Base-by-base conservation (phyloP, 148 eudicot genomes). In the Suaeda aralocaspica region DNA sequence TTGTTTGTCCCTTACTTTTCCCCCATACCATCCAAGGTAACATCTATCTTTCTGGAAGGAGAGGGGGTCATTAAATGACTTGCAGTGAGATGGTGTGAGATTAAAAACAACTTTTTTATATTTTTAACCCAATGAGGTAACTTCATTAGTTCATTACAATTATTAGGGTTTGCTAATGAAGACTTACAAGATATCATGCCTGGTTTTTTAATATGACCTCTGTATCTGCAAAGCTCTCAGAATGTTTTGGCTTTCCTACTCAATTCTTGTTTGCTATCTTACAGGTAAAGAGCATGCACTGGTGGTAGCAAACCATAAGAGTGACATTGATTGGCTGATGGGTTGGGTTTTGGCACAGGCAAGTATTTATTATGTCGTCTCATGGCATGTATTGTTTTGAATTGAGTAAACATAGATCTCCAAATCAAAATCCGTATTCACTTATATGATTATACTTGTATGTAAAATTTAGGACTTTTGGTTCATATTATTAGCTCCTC, bases 321-420 rank as follows among this genome's bases (percentile, higher is more conserved):
- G 98, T 69, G 98, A 94, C 75, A 87, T 94, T 71, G 99, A 94
- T 74, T 94, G 99, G 99, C 91, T 94, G 28, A 88, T 94, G 63
- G 99, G 99, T 74, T 94, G 99, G 99, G 84, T 94, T 72, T 75
- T 91, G 76, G 97, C 96, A 70, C 96, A 94, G 96, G 99, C 83
- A 79, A 66, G 85, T 82, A 24, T 83, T 48, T 68, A 63, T 74
- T 25, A 25, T 51, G 30, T 51, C 19, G 2, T 68, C 59, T n/a
- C 16, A 44, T 67, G 53, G 31, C 57, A 59, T 64, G 2, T 36
- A 25, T 50, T 22, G 39, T 24, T 22, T 65, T 10, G n/a, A 42
- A 71, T 31, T n/a, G 6, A 21, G 31, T 33, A 33, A 61, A 16
- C 29, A 25, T 56, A 42, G 65, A 29, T 49, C 67, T 58, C 67